Percentiles rank a stretch among this genome's conserved stretches.
Conservation (phyloP, 1,139 yeast genomes). For the Yamadazyma blattariae region DNA sequence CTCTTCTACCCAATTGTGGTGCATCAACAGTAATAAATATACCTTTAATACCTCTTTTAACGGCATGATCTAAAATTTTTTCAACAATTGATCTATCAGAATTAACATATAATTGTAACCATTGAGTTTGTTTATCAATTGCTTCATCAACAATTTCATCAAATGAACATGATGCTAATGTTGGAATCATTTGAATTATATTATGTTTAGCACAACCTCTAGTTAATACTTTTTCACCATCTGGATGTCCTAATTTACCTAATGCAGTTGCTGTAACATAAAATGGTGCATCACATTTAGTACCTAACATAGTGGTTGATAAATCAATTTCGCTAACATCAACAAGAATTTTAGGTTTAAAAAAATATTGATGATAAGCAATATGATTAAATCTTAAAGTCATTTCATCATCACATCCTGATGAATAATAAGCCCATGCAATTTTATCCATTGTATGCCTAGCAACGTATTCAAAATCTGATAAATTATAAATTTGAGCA, state of each 20-base stretch:
- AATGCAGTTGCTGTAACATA: conserved; percentile 80
- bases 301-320: conserved; percentile 41
- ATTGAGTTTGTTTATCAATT: conserved; percentile 57
- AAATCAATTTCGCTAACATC: conserved; percentile 53
- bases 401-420: conserved; percentile 92
- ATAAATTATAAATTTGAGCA: conserved; percentile 62
- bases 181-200: conserved; percentile 78
- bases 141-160: conserved; percentile 67
- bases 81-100: conserved; percentile 53
- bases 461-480: conserved; percentile 85
- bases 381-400: conserved; percentile 85
- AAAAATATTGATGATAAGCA: conserved; percentile 82
- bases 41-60: conserved; percentile 71
- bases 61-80: conserved; percentile 67
- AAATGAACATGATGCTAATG: conserved; percentile 71
- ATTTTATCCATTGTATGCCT: conserved; percentile 63
- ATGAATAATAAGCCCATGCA: conserved; percentile 91
- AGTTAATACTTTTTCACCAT: conserved; percentile 77
- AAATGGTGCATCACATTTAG: conserved; percentile 51
- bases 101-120: conserved; percentile 91
- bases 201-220: conserved; percentile 67
- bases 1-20: conserved; percentile 92
- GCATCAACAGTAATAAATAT: conserved; percentile 90
- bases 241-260: conserved; percentile 73
- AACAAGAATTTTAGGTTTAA: conserved; percentile 76